Conservation (phyloP, 1,284 basidiomycete species). For the Cryptococcus sp. region DNA sequence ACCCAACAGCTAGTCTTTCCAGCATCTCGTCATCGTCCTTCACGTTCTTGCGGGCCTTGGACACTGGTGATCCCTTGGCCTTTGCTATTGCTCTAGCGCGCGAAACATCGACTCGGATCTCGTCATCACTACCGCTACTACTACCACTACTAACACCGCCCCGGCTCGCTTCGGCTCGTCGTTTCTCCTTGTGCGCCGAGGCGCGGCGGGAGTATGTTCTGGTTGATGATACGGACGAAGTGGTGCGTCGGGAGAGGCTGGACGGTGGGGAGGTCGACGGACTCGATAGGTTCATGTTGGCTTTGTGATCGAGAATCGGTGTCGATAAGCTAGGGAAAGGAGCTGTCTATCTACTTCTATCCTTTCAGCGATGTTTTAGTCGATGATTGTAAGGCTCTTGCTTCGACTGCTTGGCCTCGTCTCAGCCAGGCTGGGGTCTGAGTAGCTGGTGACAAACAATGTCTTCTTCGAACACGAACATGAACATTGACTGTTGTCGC, state of each 20-base stretch:
- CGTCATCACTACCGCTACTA: not conserved
- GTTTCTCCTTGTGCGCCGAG: constrained; percentile 16
- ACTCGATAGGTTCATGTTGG: constrained; percentile 11
- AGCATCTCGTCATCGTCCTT: constrained; percentile 1
- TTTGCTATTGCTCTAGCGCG: not conserved
- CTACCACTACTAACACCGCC: not conserved
- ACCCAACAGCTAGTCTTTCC: not conserved
- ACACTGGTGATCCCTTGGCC: not conserved
- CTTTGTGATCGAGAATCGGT: no score
- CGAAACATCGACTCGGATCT: not conserved
- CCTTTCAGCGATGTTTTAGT: no score
- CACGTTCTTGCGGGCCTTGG: not conserved
- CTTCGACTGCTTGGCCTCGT: no score
- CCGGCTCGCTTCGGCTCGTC: not conserved
- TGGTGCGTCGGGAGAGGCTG: constrained; percentile 3
- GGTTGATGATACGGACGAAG: constrained; percentile 2
- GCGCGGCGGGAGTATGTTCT: constrained; percentile 17
- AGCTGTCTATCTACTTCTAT: no score
- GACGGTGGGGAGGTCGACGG: constrained; percentile 3
- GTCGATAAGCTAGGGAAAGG: no score
- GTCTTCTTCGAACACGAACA: no score
- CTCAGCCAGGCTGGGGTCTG: no score
- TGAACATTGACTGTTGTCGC: no score
- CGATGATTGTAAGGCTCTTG: no score
- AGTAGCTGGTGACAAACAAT: no score